Evolutionary conservation across 1,284 basidiomycete species (phyloP).

Genomic region (Kwoniella shivajii): DNA sequence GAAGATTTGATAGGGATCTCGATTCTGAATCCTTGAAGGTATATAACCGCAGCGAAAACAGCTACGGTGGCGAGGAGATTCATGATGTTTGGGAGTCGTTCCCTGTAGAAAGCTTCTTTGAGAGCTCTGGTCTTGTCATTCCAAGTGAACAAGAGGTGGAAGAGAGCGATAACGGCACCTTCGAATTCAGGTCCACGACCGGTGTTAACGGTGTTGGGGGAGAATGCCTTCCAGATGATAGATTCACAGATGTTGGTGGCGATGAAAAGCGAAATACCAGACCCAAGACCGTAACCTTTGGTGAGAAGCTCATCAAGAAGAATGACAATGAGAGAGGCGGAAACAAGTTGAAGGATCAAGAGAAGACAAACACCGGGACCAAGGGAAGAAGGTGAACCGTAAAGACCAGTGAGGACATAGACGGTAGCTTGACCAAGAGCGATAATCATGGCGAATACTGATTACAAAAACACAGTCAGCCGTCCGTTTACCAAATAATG

Average conservation of each 20-base stretch:
- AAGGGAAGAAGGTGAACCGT: constrained; percentile 89
- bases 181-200: constrained; percentile 98
- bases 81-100: constrained; percentile 96
- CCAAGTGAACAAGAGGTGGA: constrained; percentile 98
- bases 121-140: constrained; percentile 97
- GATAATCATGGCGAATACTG: constrained; percentile 96
- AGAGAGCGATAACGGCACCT: constrained; percentile 91
- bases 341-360: constrained; percentile 92
- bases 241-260: constrained; percentile 99
- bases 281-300: constrained; percentile 98
- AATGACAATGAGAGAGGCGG: constrained; percentile 93
- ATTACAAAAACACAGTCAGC: background rate
- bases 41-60: constrained; percentile 94
- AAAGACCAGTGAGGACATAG: constrained; percentile 95
- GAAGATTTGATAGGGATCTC: constrained; percentile 99
- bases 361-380: constrained; percentile 94
- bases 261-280: constrained; percentile 98
- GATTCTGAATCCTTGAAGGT: constrained; percentile 97
- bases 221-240: constrained; percentile 99
- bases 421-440: constrained; percentile 95
- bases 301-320: constrained; percentile 98
- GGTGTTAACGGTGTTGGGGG: constrained; percentile 96
- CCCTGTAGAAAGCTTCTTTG: constrained; percentile 97
- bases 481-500: background rate
- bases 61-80: constrained; percentile 90